Evolutionary conservation across 2,329 filamentous ascomycete genomes (phyloP), one percentile per base, ranked within the genome.

Genomic region (Aspergillus quadrilineatus): DNA sequence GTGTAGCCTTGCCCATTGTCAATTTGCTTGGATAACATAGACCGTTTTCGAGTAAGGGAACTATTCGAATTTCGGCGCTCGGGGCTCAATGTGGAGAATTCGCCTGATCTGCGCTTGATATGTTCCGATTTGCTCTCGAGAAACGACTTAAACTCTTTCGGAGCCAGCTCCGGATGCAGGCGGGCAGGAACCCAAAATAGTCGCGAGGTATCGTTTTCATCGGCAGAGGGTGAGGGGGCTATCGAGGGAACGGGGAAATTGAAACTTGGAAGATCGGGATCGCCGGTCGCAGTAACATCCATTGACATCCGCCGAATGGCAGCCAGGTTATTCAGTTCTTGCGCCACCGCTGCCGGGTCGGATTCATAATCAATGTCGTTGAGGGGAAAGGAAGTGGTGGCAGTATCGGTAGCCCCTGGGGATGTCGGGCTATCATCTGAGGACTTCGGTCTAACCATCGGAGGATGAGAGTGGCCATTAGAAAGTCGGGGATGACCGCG

Each of bases 171-270:
- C 0, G 94, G 94, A 67, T 99, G 94, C 29, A 99, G 83, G 57
- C 92, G 86, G 26, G 94, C 94, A 4, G 94, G 94, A 5, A 99
- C 94, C 94, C 94, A 99, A 63, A 97, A 89, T 57, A 97, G 77
- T 60, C 92, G 85, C 2, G 92, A 92, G 6, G 91, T 86, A 70
- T 97, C 93, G 65, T 92, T 89, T 70, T 96, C 92, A 67, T 95
- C 89, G 60, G 70, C 71, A 6, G 73, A 73, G n/a, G 74, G 68
- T 10, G 75, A 74, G 4, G 78, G 77, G 1, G 77, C 71, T 50
- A 72, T 62, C 14, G 72, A 73, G 5, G 77, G 77, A 50, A 79
- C 72, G 7, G 71, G 67, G 30, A 76, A 64, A 54, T 70, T 74
- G 22, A 77, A 75, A 14, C 74, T 71, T 14, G 78, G 78, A 50